These are phyloP conservation scores for Quercus lobata DNA, from an alignment of 331 rosid species.

Conservation along the genomic window DNA sequence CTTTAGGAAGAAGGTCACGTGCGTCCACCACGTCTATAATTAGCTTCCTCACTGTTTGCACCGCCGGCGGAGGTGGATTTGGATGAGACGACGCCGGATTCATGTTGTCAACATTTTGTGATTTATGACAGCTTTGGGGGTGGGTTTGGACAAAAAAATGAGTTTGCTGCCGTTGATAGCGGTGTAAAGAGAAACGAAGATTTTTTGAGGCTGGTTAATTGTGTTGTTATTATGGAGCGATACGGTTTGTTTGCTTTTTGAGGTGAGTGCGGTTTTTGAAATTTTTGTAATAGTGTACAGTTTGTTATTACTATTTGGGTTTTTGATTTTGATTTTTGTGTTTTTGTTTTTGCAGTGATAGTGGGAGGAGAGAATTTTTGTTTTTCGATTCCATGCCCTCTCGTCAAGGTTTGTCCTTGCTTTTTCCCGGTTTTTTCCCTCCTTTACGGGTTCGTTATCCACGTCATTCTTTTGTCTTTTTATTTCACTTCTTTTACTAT, in stretches of 20 bases:
- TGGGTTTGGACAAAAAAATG: not conserved
- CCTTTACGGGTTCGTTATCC: slow-evolving; percentile 35
- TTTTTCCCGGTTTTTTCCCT: slow-evolving; percentile 33
- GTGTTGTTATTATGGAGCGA: no score
- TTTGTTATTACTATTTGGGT: not conserved
- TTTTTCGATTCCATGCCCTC: slow-evolving; percentile 55
- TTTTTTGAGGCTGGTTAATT: no score
- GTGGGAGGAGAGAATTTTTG: slow-evolving; percentile 2
- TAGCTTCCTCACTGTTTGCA: slow-evolving; percentile 48
- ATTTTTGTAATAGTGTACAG: not conserved
- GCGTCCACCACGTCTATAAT: slow-evolving; percentile 74
- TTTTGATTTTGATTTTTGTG: not conserved
- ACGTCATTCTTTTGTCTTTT: slow-evolving; percentile 3
- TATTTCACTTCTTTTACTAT: not conserved
- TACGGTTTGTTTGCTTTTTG: not conserved
- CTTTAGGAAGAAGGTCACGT: slow-evolving; percentile 85
- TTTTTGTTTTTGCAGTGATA: not conserved
- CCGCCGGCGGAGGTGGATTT: slow-evolving; percentile 20
- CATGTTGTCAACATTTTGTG: slow-evolving; percentile 47
- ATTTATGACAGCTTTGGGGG: not conserved
- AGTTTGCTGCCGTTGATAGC: slow-evolving; percentile 31
- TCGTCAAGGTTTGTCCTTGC: slow-evolving; percentile 35
- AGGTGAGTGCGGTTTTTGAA: not conserved
- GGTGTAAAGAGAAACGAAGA: not conserved
- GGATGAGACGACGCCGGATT: slow-evolving; percentile 62